Conservation (phyloP, 192 early-diverging fungal genomes). For the Entomortierella parvispora region DNA sequence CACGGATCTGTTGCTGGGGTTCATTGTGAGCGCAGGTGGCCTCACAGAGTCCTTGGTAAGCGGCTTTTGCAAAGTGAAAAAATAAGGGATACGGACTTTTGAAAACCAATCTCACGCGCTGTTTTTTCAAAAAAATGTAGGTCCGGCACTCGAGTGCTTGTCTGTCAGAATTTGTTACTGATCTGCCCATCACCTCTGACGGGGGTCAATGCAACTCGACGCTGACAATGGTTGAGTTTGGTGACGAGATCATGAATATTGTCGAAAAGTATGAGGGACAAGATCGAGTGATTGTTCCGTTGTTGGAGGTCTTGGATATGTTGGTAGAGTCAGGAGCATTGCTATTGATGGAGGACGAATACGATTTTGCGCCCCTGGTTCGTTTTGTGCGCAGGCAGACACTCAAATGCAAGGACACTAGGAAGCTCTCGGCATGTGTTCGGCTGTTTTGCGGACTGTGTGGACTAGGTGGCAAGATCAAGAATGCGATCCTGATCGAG, state of each 20-base stretch:
- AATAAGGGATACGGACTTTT: not conserved
- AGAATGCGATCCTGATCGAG: constrained; percentile 64
- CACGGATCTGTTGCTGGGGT: constrained; percentile 67
- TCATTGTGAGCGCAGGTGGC: constrained; percentile 83
- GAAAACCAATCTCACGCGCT: not conserved
- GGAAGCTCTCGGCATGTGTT: constrained; percentile 71
- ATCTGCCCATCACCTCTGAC: constrained; percentile 50
- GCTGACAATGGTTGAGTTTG: constrained; percentile 55
- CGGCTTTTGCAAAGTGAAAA: not conserved
- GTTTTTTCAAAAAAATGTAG: constrained; percentile 31
- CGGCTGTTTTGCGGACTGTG: constrained; percentile 68
- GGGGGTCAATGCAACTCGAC: not conserved
- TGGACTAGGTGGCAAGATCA: constrained; percentile 48
- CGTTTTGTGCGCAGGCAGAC: constrained; percentile 35
- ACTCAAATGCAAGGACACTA: constrained; percentile 58
- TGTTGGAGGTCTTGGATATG: constrained; percentile 75
- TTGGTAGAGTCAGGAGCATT: constrained; percentile 66
- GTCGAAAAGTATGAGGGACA: constrained; percentile 54
- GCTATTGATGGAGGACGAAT: constrained; percentile 40
- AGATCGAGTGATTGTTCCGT: constrained; percentile 75
- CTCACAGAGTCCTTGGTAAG: constrained; percentile 80
- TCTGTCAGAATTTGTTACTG: constrained; percentile 66
- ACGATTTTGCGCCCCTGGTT: constrained; percentile 33
- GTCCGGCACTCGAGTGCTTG: constrained; percentile 73
- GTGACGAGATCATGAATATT: constrained; percentile 55